phyloP scores from a whole-genome alignment of 1,284 basidiomycete species.

The Apiotrichum gracile region DNA sequence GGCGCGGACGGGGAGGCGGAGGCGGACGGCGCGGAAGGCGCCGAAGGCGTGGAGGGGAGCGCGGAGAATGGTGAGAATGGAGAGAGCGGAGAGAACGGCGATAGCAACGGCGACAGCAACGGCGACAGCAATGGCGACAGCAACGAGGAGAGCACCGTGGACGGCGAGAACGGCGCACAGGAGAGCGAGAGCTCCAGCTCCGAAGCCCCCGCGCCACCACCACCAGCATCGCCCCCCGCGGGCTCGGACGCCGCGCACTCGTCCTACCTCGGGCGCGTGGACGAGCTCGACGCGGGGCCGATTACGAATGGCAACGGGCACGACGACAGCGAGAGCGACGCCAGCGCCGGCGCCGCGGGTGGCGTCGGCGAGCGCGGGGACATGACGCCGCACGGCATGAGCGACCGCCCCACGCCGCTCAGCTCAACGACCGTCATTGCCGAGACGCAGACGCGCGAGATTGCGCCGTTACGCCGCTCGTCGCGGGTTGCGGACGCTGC shows the following conservation, averaged over 20 bases:
- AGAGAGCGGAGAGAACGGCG: neutral
- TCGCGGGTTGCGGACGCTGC: neutral
- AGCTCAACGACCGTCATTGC: conserved; percentile 38
- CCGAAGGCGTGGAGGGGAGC: neutral
- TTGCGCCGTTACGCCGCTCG: conserved; percentile 33
- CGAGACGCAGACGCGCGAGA: conserved; percentile 23
- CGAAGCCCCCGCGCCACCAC: neutral
- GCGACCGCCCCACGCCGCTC: conserved; percentile 41
- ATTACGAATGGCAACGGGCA: conserved; percentile 18
- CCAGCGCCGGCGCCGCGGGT: neutral
- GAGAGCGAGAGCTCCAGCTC: neutral
- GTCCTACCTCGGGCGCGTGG: conserved; percentile 45
- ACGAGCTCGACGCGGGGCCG: conserved; percentile 48
- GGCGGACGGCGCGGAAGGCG: conserved; percentile 1
- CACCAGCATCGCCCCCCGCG: neutral
- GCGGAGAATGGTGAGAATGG: neutral
- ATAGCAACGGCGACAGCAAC: neutral
- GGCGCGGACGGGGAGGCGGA: conserved; percentile 9
- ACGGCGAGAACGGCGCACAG: neutral
- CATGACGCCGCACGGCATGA: conserved; percentile 45
- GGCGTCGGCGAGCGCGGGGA: conserved; percentile 25
- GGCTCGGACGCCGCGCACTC: conserved; percentile 31
- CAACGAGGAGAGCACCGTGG: neutral
- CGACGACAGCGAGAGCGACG: neutral
- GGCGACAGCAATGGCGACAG: neutral